These are phyloP conservation scores for Citeromyces nyonsensis DNA, from an alignment of 805 yeast species.

Conservation along the genomic window DNA sequence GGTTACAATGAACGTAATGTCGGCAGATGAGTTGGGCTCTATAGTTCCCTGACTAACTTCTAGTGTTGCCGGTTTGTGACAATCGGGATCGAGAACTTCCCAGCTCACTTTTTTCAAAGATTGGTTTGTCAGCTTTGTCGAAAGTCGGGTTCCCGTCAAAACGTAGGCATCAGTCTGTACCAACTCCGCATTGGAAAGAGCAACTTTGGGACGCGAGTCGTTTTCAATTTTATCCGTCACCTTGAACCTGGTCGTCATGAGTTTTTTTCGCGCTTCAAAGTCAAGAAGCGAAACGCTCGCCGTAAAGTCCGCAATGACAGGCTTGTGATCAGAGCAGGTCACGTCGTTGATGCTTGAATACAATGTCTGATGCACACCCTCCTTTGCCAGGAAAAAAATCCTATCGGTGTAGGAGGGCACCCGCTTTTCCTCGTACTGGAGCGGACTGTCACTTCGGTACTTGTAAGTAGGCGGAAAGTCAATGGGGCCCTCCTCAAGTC, in stretches of 20 bases:
- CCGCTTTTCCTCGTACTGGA: constrained; percentile 17
- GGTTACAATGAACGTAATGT: constrained; percentile 8
- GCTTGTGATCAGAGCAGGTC: constrained; percentile 36
- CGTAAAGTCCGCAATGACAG: constrained; percentile 25
- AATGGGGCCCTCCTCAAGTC: constrained; percentile 31
- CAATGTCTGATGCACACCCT: constrained; percentile 5
- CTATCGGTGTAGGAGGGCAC: constrained; percentile 49
- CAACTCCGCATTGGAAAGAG: constrained; percentile 18
- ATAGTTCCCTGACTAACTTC: neutral
- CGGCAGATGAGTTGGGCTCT: constrained; percentile 8
- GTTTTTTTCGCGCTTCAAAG: constrained; percentile 14
- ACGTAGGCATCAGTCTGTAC: constrained; percentile 10
- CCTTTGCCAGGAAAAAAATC: constrained; percentile 20
- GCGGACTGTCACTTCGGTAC: constrained; percentile 10
- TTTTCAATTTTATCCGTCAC: constrained; percentile 28
- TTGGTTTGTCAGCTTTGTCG: constrained; percentile 16
- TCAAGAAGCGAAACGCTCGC: constrained; percentile 19
- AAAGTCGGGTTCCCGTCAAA: constrained; percentile 7
- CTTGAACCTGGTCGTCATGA: constrained; percentile 20
- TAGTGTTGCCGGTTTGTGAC: constrained; percentile 1
- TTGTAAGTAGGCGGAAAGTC: constrained; percentile 42
- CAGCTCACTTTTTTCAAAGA: constrained; percentile 21
- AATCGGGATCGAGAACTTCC: constrained; percentile 17
- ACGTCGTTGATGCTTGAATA: constrained; percentile 11
- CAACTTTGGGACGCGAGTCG: constrained; percentile 21